Base-by-base conservation (phyloP, 129 eudicot genomes). In the Logfia minima region DNA sequence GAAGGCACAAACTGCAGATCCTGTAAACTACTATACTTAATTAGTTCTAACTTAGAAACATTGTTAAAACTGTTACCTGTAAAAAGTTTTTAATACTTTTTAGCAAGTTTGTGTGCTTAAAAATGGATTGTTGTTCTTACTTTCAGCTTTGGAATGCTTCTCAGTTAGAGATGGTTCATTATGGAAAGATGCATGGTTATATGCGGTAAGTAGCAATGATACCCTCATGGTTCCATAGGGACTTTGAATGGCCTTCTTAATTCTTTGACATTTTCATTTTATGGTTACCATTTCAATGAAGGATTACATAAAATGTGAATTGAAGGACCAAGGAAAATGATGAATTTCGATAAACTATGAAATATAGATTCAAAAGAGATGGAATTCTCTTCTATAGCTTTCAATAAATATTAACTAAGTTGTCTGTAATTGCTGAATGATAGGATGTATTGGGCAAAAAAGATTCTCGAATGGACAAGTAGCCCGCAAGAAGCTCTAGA, bases 371-470 rank as follows among this genome's bases (percentile, higher is more conserved):
- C 6, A 72, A 45, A 45, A 19, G 66, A 55, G 35, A 18, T 52
- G 21, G 62, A 13, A 17, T 55, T 58, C 7, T 58, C 34, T 73
- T 6, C 2, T 55, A 11, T 51, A 8, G 4, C 1, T 28, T 3
- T 62, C 21, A 70, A 9, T 34, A 34, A 35, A 52, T 4, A 29
- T 22, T 16, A 41, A 41, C 19, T 1, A 68, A 56, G 41, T 37
- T 39, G 59, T 74, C 66, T 32, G 66, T 56, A 11, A 55, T 51
- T 71, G 43, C 39, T 43, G 8, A 21, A 45, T 41, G 66, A 41
- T 53, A 95, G 99, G 86, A 95, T 95, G 99, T 95, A 95, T 75
- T 95, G 99, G 99, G 99, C 96, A 6, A 95, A 95, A 79, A 92
- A 88, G 90, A 92, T 95, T 69, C 96, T 92, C 0, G 99, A 95